Base-by-base conservation (phyloP, 202 grass and related monocot genomes). In the Hordeum pubiflorum region DNA sequence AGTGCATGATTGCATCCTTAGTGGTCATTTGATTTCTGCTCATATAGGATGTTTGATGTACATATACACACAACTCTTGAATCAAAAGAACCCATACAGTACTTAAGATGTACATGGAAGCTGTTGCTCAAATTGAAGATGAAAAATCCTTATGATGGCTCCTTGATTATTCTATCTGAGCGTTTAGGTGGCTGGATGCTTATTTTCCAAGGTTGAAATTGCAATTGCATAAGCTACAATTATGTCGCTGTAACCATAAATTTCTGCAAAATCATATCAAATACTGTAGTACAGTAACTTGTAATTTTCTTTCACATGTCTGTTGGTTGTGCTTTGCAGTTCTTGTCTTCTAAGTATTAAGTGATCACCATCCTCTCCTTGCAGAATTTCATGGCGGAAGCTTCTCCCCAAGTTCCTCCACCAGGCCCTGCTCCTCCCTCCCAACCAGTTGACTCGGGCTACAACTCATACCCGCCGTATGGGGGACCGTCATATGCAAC, bases 341-440 rank as follows among this genome's bases (percentile, higher is more conserved):
- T 76, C 0, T 40, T 17, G 3, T 74, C 22, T 72, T 74, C 34
- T 26, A 26, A 26, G 27, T 36, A 4, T 67, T 36, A 80, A 59
- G 56, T 72, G 50, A 68, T 27, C 41, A 44, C 21, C 12, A 43
- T 78, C 77, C 6, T 21, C 79, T 61, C 32, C 5, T 81, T 77
- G 79, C 86, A 97, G 91, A 94, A 97, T 87, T 97, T 97, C 86
- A 97, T 97, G 89, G 94, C 87, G 2, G 93, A 96, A 74, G 90
- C 88, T 12, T 91, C 92, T 52, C 60, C 92, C 34, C 92, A 88
- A 34, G 89, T 84, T 6, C 83, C 88, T 7, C 79, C 90, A 61
- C 91, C 86, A 20, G 85, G 77, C 17, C 86, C 73, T 0, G 82
- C 50, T 44, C 54, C 87, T 34, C 36, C 81, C 2, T 4, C 73